phyloP scores from a whole-genome alignment of 208 protist species.

The Phytomonas sp. region DNA sequence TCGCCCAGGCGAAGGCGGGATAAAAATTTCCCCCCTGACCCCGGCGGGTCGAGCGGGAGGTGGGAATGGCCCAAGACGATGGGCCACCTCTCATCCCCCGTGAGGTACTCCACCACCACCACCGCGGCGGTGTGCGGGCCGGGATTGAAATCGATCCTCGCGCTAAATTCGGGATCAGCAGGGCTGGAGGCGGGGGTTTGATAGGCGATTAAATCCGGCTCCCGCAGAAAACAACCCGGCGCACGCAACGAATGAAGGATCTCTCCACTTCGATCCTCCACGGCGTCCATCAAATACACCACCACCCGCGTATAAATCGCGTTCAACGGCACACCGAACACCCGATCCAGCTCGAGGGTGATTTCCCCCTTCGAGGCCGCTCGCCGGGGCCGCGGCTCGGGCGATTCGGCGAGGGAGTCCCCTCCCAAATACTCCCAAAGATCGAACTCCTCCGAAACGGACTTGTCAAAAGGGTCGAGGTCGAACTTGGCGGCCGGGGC shows the following conservation, averaged over 20 bases:
- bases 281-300: slow-evolving; percentile 44
- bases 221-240: slow-evolving; percentile 37
- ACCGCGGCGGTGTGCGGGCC: slow-evolving; percentile 27
- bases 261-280: slow-evolving; percentile 22
- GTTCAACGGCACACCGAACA: slow-evolving; percentile 49
- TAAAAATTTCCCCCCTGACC: slow-evolving; percentile 49
- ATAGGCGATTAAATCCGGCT: slow-evolving; percentile 39
- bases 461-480: slow-evolving; percentile 13
- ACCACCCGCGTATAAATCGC: slow-evolving; percentile 39
- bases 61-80: slow-evolving; percentile 53
- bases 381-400: no score
- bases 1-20: slow-evolving; percentile 57
- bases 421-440: no score
- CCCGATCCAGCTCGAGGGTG: slow-evolving; percentile 33
- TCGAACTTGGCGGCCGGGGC: slow-evolving; percentile 17
- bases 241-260: slow-evolving; percentile 22
- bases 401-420: no score
- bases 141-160: slow-evolving; percentile 12
- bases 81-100: slow-evolving; percentile 10
- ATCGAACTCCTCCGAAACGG: no score
- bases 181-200: slow-evolving; percentile 31
- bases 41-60: slow-evolving; percentile 40
- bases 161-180: slow-evolving; percentile 33
- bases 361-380: slow-evolving; percentile 1
- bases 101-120: slow-evolving; percentile 66